A percentile compares a stretch with the other conserved stretches of the same genome.
Evolutionary conservation across 2,329 filamentous ascomycete species (phyloP).

Genomic region (Uncinocarpus reesii): DNA sequence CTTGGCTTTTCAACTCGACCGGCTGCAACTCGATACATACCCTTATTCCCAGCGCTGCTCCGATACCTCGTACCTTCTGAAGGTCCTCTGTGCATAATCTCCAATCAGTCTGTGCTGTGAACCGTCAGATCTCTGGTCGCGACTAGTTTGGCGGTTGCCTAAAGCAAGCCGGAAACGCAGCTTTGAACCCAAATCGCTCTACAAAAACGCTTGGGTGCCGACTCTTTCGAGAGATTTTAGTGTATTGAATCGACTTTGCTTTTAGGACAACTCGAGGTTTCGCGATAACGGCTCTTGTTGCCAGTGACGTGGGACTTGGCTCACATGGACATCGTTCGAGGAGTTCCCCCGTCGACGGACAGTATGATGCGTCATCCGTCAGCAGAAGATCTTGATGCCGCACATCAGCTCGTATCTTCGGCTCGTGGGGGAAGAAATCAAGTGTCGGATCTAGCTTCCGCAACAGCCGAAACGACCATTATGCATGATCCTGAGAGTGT

Average conservation of each 20-base stretch:
- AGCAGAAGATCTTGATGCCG: conserved; percentile 39
- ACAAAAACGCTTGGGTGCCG: neutral
- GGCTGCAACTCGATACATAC: too few relatives aligned
- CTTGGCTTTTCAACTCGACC: too few relatives aligned
- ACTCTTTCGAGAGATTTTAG: neutral
- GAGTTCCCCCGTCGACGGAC: conserved; percentile 10
- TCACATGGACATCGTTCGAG: conserved; percentile 9
- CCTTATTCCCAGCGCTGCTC: too few relatives aligned
- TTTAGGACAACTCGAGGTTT: neutral
- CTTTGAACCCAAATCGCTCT: too few relatives aligned
- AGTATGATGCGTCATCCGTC: conserved; percentile 32
- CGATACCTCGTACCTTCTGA: too few relatives aligned
- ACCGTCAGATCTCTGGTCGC: too few relatives aligned
- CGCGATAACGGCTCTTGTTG: neutral
- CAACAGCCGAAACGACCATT: conserved; percentile 18
- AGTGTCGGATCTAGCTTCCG: conserved; percentile 22
- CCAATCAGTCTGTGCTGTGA: too few relatives aligned
- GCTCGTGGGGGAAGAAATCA: conserved; percentile 36
- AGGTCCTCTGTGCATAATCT: too few relatives aligned
- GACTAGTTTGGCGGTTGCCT: too few relatives aligned
- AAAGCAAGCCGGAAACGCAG: too few relatives aligned
- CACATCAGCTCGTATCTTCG: conserved; percentile 40
- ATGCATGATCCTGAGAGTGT: conserved; percentile 13
- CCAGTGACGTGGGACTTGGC: neutral
- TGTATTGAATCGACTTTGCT: neutral